Percentiles rank a stretch among this genome's conserved stretches.
Conservation (phyloP, 1,284 basidiomycete genomes). For the Xerocomus amazonicus region DNA sequence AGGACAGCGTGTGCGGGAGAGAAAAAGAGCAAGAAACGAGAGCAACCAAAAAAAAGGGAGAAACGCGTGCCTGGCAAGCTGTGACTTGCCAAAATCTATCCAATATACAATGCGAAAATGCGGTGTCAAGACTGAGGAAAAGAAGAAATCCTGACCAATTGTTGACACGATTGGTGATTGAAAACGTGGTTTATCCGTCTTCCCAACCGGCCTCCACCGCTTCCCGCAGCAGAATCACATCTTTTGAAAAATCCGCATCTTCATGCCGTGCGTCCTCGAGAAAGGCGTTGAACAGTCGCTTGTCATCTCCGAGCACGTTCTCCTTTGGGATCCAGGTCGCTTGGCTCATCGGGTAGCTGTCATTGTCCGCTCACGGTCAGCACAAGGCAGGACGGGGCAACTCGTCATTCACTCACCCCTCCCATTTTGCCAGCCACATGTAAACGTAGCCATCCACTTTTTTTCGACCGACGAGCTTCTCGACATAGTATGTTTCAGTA, state of each 20-base stretch:
- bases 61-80: too few species aligned
- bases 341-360: constrained; percentile 28
- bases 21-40: neutral
- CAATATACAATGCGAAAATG: neutral
- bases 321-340: constrained; percentile 32
- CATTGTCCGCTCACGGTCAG: neutral
- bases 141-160: neutral
- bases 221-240: constrained; percentile 19
- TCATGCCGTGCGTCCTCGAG: constrained; percentile 15
- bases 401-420: constrained; percentile 29
- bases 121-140: neutral
- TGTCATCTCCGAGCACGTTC: constrained; percentile 20
- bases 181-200: too few species aligned
- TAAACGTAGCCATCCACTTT: constrained; percentile 12
- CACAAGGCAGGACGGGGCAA: neutral
- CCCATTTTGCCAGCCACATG: constrained; percentile 37
- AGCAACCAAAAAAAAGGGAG: neutral
- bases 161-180: neutral
- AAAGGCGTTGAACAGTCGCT: constrained; percentile 16
- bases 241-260: constrained; percentile 13
- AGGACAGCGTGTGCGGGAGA: neutral
- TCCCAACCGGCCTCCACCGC: constrained; percentile 18
- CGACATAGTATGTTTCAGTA: constrained; percentile 27
- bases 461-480: constrained; percentile 34
- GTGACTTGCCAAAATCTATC: too few species aligned